Evolutionary conservation across 352 stramenopile genomes (phyloP), one percentile per base, ranked within the genome.

Genomic region (Phytophthora foliorum): DNA sequence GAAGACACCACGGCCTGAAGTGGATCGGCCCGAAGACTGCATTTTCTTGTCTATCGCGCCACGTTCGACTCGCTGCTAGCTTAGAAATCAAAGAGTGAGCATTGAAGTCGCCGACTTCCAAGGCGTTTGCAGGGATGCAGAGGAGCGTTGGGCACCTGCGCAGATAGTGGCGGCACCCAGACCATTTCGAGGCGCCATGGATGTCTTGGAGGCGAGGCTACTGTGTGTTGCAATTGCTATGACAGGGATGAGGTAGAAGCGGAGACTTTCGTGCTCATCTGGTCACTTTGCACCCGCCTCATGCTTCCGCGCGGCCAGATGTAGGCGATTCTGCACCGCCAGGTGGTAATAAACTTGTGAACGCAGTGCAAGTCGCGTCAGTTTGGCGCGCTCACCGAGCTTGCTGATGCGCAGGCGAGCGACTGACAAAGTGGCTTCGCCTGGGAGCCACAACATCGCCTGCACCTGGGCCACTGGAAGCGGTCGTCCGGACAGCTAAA

Each of bases 61-160:
- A 50, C 39, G 53, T 38, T 65, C 17, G 19, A 61, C 53, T 61
- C 13, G 53, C 29, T 48, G 45, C 17, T 50, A 51, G 25, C 31
- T 55, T 50, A 51, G 48, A 63, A 77, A 74, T 74, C 50, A 48
- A 67, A 74, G 58, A 80, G 55, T 76, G 72, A 74, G 50, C 57
- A 19, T 63, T 63, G 62, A 53, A 57, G 63, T 31, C 46, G 19
- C 6, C 36, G 56, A 19, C 22, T n/a, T 11, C 19, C 14, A 31
- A 52, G 32, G 50, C 25, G 14, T 14, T 45, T 19, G 42, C 11
- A 49, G 32, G 11, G 44, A 63, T 68, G 68, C 49, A 72, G 38
- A 75, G 51, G 68, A 57, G 67, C 32, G 67, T 25, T 54, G 39
- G 25, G 24, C 36, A 21, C 48, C 49, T 44, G 24, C 56, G 46